Base-by-base conservation (phyloP, 352 stramenopile species). In the Phytophthora pisi region DNA sequence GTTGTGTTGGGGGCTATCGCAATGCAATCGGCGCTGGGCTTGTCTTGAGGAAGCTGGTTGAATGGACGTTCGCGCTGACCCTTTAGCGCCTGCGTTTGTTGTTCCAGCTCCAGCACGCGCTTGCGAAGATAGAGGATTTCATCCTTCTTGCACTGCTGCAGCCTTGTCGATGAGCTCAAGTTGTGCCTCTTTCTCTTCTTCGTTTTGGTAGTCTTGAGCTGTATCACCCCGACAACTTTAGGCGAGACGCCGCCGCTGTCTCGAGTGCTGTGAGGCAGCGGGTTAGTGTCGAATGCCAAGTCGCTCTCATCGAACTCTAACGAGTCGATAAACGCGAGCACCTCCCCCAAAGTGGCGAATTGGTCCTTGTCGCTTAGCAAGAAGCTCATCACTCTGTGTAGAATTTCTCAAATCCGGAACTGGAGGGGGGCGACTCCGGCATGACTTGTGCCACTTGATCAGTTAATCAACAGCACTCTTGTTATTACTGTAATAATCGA, bases 81-180 rank as follows among this genome's bases (percentile, higher is more conserved):
- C 38, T 61, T 20, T 11, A 66, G 40, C 0, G 43, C 23, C 5
- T 58, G 7, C 28, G 51, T 6, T 10, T 51, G 28, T 0, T 66
- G 40, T 13, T 70, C 63, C 50, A 70, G n/a, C 36, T 70, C 63
- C 2, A 53, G 31, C 13, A 57, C 56, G 8, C 56, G 50, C 10
- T 56, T 53, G 5, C 56, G 63, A 18, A 66, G 50, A 47, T 40
- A 66, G 20, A 65, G 23, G 9, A 70, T 42, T 18, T 70, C 63
- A 4, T 42, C 63, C 18, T 50, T 61, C 24, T 65, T 70, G 58
- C 40, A 43, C 24, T 70, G 63, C 24, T 70, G 61, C 13, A 69
- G 53, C 28, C 53, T 69, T 8, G 63, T 70, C 20, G 56, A 70
- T 18, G 63, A 70, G 36, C 56, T 70, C 24, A 70, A 24, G 11